Evolutionary conservation across 345 rosid genomes (phyloP), one percentile per base, ranked within the genome.

Genomic region (Pistacia atlantica): DNA sequence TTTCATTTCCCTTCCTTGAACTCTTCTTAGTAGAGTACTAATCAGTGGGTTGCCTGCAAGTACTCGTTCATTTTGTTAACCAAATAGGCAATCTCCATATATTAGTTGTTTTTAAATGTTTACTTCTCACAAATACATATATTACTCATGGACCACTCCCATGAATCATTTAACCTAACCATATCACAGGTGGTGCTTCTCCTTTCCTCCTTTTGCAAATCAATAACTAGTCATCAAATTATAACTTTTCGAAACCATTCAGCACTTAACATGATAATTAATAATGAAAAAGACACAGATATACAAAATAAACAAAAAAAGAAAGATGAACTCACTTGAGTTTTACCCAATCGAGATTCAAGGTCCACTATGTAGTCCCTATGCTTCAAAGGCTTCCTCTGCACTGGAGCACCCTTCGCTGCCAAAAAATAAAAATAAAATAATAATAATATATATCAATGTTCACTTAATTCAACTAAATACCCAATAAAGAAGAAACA

Each of bases 361-460:
- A 97, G 93, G 85, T 97, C 99, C 3, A 94, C 99, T 81, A 92
- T 90, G 81, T 89, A 92, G 83, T 97, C 98, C 83, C 99, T 88
- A 80, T 97, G 99, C 89, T 97, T 92, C 85, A 97, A 85, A 8
- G 98, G 98, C 61, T 93, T 90, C 86, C 99, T 91, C 78, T 91
- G 99, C 79, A 94, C 98, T 1, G 92, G 94, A 48, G 98, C 96
- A 66, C 80, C 97, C 87, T 92, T 92, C 2, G 97, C 97, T 92
- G 90, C 25, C 25, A 77, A 79, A 17, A 52, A 5, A n/a, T n/a
- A n/a, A n/a, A n/a, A n/a, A n/a, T n/a, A n/a, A n/a, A 48, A 73
- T 1, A 17, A 1, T 4, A 28, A 28, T 37, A 62, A 9, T 8
- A 57, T 62, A 13, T 8, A 28, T 51, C n/a, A 14, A 25, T 20